Evolutionary conservation across 345 rosid species (phyloP), one percentile per base, ranked within the genome.

Genomic region (Lenwebbia sp.): DNA sequence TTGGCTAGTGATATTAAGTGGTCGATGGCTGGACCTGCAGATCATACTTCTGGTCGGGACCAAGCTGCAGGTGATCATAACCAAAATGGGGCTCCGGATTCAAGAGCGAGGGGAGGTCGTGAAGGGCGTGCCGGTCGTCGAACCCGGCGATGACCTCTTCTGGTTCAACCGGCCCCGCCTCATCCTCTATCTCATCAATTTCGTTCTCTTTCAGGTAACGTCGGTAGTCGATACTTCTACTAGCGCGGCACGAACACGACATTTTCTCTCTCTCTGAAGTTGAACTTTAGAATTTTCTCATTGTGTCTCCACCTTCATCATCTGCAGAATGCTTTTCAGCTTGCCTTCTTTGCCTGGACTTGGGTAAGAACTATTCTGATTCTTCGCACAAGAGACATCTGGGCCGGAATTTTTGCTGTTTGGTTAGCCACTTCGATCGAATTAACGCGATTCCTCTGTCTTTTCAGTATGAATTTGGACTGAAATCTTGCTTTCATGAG

Each of bases 21-120:
- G 6, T 21, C 53, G 26, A 17, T 40, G 30, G 22, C 17, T 57
- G 22, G 30, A 19, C 58, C 10, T 91, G 90, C 92, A 97, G 99
- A 90, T 96, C 82, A 92, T 92, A 70, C 91, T 97, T 53, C 84
- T 94, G 30, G 91, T 94, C 53, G 99, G 99, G 25, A 90, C 98
- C 11, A 97, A 97, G 92, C 94, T 97, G 26, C 99, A 96, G 85
- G 94, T 96, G 92, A 96, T 97, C 60, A 94, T 96, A 89, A 96
- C 98, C 19, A 94, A 92, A 89, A 84, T 97, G 88, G 99, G 98
- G 83, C 93, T 94, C 8, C 84, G 91, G 83, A 92, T 96, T 84
- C 94, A 94, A 87, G 97, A 94, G 58, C 92, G 93, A 86, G 98
- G 98, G 44, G 92, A 92, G 50, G 92, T 97, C 15, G 94, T 97